phyloP scores from a whole-genome alignment of 2,329 filamentous ascomycete genomes.

The Microdochium trichocladiopsis region DNA sequence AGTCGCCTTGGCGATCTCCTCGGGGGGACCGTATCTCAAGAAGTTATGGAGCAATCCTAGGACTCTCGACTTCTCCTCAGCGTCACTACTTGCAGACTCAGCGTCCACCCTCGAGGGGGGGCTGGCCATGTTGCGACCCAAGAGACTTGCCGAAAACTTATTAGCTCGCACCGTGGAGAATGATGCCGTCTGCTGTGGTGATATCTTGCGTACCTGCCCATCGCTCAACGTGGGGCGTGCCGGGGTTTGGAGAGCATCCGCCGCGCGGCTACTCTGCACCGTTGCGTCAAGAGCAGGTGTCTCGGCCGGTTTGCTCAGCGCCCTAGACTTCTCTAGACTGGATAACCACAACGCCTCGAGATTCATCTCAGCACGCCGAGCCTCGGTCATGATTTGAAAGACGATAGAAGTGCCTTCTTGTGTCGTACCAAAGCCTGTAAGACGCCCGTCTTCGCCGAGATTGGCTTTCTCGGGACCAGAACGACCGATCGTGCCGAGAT shows the following conservation, averaged over 20 bases:
- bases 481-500: constrained; percentile 65
- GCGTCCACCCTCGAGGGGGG: neutral
- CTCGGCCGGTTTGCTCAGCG: neutral
- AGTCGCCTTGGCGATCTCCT: neutral
- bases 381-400: constrained; percentile 51
- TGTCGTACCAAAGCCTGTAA: constrained; percentile 69
- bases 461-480: constrained; percentile 35
- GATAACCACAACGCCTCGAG: constrained; percentile 45
- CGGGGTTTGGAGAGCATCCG: neutral
- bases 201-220: neutral
- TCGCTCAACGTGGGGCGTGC: neutral
- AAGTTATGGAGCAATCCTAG: neutral
- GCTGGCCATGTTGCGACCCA: neutral
- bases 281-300: neutral
- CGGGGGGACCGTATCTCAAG: neutral
- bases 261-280: neutral
- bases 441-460: constrained; percentile 42
- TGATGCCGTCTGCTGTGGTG: neutral
- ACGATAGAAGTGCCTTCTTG: constrained; percentile 44
- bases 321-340: constrained; percentile 10
- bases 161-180: neutral
- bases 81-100: neutral
- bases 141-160: neutral
- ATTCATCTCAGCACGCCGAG: constrained; percentile 42
- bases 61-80: neutral